A percentile compares a stretch with the other conserved stretches of the same genome.
These are phyloP conservation scores for Actinidia polygama DNA, from an alignment of 179 eudicot species.

Conservation along the genomic window DNA sequence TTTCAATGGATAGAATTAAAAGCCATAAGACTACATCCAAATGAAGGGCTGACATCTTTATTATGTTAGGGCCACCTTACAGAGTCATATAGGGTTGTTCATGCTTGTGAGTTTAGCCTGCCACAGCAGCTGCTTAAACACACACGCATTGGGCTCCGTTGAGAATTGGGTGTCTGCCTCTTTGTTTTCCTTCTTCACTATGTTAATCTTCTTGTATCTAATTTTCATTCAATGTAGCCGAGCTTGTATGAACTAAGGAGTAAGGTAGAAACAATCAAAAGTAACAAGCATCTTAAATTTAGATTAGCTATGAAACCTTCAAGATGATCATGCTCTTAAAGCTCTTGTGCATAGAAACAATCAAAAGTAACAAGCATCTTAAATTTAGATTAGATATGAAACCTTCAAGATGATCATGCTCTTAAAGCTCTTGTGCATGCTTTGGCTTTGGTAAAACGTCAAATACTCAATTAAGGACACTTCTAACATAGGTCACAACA, in stretches of 20 bases:
- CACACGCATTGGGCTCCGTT: neutral
- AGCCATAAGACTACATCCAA: neutral
- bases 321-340: slow-evolving; percentile 95
- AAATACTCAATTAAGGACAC: slow-evolving; percentile 92
- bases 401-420: slow-evolving; percentile 99
- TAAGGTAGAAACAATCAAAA: slow-evolving; percentile 31
- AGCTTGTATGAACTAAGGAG: neutral
- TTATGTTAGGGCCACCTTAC: neutral
- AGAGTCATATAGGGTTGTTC: neutral
- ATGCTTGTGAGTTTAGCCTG: neutral
- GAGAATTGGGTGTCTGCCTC: slow-evolving; percentile 11
- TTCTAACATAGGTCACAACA: slow-evolving; percentile 90
- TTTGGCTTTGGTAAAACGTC: slow-evolving; percentile 95
- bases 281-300: slow-evolving; percentile 7
- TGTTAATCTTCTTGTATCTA: neutral
- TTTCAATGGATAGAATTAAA: neutral
- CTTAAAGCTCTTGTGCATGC: slow-evolving; percentile 95
- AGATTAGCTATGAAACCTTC: slow-evolving; percentile 60
- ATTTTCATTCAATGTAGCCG: neutral
- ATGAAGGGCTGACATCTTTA: neutral
- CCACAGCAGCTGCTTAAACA: neutral
- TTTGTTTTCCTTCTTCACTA: neutral
- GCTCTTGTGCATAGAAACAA: slow-evolving; percentile 98
- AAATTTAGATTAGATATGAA: slow-evolving; percentile 6
- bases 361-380: slow-evolving; percentile 9